Conservation (phyloP, 768 basidiomycete species). For the Scleroderma citrinum region DNA sequence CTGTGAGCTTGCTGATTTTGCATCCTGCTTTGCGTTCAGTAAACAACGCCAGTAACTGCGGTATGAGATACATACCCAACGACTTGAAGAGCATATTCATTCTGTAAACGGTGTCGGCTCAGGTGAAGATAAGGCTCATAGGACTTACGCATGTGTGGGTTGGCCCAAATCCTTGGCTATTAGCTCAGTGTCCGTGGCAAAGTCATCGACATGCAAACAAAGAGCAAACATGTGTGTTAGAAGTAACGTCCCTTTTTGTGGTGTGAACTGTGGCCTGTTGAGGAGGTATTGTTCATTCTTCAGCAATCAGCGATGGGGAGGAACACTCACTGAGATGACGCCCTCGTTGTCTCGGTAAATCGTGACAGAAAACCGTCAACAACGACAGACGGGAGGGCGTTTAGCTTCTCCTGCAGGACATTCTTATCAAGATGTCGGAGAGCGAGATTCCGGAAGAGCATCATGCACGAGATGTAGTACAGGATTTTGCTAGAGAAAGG, state of each 20-base stretch:
- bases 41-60: neutral
- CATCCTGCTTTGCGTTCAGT: conserved; percentile 48
- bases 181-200: conserved; percentile 57
- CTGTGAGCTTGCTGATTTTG: conserved; percentile 50
- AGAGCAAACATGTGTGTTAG: conserved; percentile 77
- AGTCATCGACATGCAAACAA: conserved; percentile 75
- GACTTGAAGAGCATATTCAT: conserved; percentile 70
- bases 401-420: conserved; percentile 50
- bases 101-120: conserved; percentile 24
- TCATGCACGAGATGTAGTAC: conserved; percentile 78
- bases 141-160: conserved; percentile 54
- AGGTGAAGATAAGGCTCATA: neutral
- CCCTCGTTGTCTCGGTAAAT: conserved; percentile 74
- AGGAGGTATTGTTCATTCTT: neutral
- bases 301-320: neutral
- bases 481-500: conserved; percentile 58
- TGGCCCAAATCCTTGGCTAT: conserved; percentile 75
- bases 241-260: conserved; percentile 63
- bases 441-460: conserved; percentile 55
- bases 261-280: conserved; percentile 48
- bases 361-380: conserved; percentile 69
- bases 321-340: conserved; percentile 52
- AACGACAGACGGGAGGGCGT: conserved; percentile 53
- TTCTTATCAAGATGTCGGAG: conserved; percentile 41
- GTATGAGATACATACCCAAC: conserved; percentile 41